Evolutionary conservation across 2,329 filamentous ascomycete species (phyloP).

Genomic region (Monosporascus sp.): DNA sequence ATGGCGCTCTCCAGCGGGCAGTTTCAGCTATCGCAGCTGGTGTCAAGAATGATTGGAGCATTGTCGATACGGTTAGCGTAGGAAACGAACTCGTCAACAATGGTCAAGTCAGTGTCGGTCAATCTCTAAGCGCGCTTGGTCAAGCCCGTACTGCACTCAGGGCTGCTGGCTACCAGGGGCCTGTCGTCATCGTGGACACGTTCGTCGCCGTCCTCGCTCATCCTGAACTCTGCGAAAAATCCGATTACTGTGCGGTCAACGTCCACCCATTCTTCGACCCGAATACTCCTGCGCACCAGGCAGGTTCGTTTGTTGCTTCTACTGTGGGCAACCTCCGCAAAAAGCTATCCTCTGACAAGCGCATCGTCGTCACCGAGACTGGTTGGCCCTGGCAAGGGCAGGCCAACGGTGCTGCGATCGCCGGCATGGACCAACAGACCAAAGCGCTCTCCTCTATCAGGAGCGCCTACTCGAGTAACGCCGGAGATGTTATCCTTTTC

Average conservation of each 20-base stretch:
- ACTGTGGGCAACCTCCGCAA: slow-evolving; percentile 43
- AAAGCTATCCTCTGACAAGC: slow-evolving; percentile 43
- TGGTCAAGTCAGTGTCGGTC: slow-evolving; percentile 43
- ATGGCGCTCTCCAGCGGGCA: slow-evolving; percentile 42
- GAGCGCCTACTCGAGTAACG: slow-evolving; percentile 46
- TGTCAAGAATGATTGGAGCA: slow-evolving; percentile 59
- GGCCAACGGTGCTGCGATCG: slow-evolving; percentile 63
- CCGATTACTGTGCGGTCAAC: slow-evolving; percentile 78
- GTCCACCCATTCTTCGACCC: slow-evolving; percentile 79
- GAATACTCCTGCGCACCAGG: slow-evolving; percentile 50
- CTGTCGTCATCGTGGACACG: slow-evolving; percentile 76
- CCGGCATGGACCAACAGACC: slow-evolving; percentile 60
- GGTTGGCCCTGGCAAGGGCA: slow-evolving; percentile 74
- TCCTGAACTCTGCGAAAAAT: slow-evolving; percentile 63
- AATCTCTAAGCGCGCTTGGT: slow-evolving; percentile 54
- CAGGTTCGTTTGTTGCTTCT: slow-evolving; percentile 61
- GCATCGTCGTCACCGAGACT: slow-evolving; percentile 71
- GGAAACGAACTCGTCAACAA: slow-evolving; percentile 78
- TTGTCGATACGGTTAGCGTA: slow-evolving; percentile 66
- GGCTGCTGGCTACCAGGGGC: slow-evolving; percentile 61
- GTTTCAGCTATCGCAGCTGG: slow-evolving; percentile 56
- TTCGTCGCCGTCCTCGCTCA: slow-evolving; percentile 62
- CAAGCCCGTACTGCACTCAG: slow-evolving; percentile 54
- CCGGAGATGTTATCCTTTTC: slow-evolving; percentile 61
- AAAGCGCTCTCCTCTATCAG: slow-evolving; percentile 62